A percentile compares a stretch with the other conserved stretches of the same genome.
These are phyloP conservation scores for Candida tetrigidarum DNA, from an alignment of 1,139 yeast genomes.

Conservation along the genomic window DNA sequence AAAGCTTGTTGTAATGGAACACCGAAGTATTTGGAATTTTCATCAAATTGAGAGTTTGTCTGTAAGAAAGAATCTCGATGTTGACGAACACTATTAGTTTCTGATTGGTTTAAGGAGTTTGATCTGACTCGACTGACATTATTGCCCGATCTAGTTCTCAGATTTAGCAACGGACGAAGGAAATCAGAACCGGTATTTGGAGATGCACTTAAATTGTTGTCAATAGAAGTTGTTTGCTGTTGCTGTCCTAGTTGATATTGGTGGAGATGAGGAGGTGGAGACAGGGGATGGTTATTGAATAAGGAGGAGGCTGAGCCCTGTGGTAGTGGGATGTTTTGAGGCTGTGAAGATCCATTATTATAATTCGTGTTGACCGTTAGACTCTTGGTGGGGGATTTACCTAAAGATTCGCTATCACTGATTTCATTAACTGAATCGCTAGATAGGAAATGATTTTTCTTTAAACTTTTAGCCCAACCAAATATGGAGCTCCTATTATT, in stretches of 20 bases:
- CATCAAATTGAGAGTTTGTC: conserved; percentile 46
- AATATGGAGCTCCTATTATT: conserved; percentile 45
- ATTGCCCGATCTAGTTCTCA: conserved; percentile 54
- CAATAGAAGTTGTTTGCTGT: conserved; percentile 17
- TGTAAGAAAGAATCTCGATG: conserved; percentile 61
- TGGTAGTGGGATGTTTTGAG: conserved; percentile 6
- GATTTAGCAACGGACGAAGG: conserved; percentile 51
- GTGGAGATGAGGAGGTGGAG: not conserved
- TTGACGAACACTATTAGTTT: conserved; percentile 46
- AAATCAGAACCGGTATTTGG: conserved; percentile 31
- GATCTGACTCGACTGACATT: conserved; percentile 49
- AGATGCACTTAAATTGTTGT: conserved; percentile 13
- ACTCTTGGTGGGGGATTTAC: conserved; percentile 1
- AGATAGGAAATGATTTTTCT: conserved; percentile 41
- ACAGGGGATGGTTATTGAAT: conserved; percentile 7
- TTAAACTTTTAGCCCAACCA: conserved; percentile 54
- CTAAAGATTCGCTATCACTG: conserved; percentile 24
- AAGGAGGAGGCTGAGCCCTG: conserved; percentile 3
- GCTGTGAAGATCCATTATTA: conserved; percentile 2
- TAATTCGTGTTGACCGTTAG: not conserved
- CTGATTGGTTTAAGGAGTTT: conserved; percentile 39
- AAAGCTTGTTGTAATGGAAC: conserved; percentile 75
- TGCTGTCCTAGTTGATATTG: conserved; percentile 5
- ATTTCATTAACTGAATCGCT: conserved; percentile 47
- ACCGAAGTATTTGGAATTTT: conserved; percentile 76